Evolutionary conservation across 371 early-diverging fungal species (phyloP).

Genomic region (Apophysomyces trapeziformis): DNA sequence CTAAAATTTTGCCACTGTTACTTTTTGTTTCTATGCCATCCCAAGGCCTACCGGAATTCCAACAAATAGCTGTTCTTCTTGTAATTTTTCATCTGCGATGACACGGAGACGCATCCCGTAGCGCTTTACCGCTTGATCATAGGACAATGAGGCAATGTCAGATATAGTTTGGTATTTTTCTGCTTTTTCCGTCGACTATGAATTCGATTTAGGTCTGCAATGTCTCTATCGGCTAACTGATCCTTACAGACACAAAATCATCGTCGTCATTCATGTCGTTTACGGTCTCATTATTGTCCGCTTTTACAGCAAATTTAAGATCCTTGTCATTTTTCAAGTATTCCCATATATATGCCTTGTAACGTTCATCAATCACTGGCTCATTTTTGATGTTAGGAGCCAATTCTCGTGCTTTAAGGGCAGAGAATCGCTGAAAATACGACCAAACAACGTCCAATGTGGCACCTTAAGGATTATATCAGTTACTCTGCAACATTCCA

Average conservation of each 20-base stretch:
- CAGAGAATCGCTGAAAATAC: slow-evolving; percentile 16
- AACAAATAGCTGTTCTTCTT: slow-evolving; percentile 35
- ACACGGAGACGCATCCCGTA: slow-evolving; percentile 32
- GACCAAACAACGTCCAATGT: slow-evolving; percentile 24
- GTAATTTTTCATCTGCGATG: slow-evolving; percentile 28
- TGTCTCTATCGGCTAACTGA: not conserved
- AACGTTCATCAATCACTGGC: slow-evolving; percentile 31
- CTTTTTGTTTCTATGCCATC: not conserved
- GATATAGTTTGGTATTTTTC: slow-evolving; percentile 18
- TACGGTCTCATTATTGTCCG: slow-evolving; percentile 12
- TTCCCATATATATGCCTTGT: slow-evolving; percentile 39
- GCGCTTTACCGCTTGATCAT: slow-evolving; percentile 23
- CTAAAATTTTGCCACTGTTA: slow-evolving; percentile 16
- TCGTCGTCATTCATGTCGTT: not conserved
- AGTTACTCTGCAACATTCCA: not conserved
- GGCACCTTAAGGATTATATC: slow-evolving; percentile 16
- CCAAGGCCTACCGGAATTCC: slow-evolving; percentile 34
- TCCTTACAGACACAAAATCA: not conserved
- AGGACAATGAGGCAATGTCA: slow-evolving; percentile 20
- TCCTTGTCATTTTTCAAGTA: slow-evolving; percentile 18
- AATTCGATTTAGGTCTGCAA: not conserved
- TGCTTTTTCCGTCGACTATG: not conserved
- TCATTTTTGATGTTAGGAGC: not conserved
- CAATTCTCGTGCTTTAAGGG: slow-evolving; percentile 4
- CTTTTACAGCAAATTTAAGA: slow-evolving; percentile 25